Conservation (phyloP, 2,329 filamentous ascomycete genomes). For the Colletotrichum sp. region DNA sequence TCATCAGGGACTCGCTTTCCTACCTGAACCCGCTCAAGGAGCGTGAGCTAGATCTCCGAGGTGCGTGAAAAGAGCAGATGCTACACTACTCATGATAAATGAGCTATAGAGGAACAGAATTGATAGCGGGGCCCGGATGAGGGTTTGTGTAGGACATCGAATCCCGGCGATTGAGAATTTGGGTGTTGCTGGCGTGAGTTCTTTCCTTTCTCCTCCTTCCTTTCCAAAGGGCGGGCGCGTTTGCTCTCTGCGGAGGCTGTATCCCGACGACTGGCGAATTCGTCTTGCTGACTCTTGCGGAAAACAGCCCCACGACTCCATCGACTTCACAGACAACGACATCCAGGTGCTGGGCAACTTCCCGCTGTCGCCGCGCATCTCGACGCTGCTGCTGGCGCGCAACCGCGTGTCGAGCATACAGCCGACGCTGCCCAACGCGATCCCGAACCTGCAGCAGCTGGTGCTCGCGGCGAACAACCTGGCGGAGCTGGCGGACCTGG, state of each 20-base stretch:
- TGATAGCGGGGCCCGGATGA: constrained; percentile 71
- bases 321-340: constrained; percentile 99
- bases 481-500: constrained; percentile 83
- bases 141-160: constrained; percentile 81
- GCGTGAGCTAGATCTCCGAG: constrained; percentile 98
- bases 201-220: not conserved
- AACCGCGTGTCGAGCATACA: constrained; percentile 89
- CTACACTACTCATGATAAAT: constrained; percentile 70
- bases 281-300: not conserved
- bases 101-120: constrained; percentile 67
- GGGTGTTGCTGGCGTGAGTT: constrained; percentile 86
- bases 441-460: constrained; percentile 83
- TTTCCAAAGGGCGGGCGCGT: not conserved
- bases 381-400: constrained; percentile 84
- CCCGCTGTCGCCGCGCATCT: constrained; percentile 86
- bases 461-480: constrained; percentile 86
- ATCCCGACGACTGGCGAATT: not conserved
- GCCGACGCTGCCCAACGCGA: constrained; percentile 71
- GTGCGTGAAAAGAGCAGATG: constrained; percentile 98
- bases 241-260: not conserved
- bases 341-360: constrained; percentile 91
- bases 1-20: constrained; percentile 92
- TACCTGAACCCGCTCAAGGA: constrained; percentile 99
- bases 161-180: constrained; percentile 98
- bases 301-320: constrained; percentile 85